Percentiles rank a stretch among this genome's conserved stretches.
Evolutionary conservation across 805 yeast genomes (phyloP).

Genomic region (Candida dendrica): DNA sequence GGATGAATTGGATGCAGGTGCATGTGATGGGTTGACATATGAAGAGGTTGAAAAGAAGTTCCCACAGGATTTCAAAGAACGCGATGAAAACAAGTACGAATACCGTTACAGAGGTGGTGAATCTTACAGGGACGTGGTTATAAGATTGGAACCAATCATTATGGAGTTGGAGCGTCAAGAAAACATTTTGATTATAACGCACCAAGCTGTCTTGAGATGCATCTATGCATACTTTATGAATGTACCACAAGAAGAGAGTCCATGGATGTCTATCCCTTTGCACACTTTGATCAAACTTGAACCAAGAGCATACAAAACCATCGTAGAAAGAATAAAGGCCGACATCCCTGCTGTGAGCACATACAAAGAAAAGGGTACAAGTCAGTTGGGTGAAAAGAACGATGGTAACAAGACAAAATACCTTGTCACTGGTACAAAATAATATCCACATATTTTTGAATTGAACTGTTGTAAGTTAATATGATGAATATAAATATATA

Average conservation of each 20-base stretch:
- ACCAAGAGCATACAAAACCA: conserved; percentile 89
- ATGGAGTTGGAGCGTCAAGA: conserved; percentile 98
- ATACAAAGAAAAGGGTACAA: conserved; percentile 89
- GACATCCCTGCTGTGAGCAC: conserved; percentile 97
- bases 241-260: conserved; percentile 93
- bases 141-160: conserved; percentile 91
- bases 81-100: conserved; percentile 94
- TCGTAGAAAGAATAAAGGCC: conserved; percentile 86
- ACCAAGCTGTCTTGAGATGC: conserved; percentile 95
- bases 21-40: conserved; percentile 94
- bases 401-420: conserved; percentile 17
- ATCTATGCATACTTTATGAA: conserved; percentile 97
- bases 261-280: conserved; percentile 98
- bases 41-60: conserved; percentile 79
- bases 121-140: conserved; percentile 90
- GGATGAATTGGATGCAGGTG: conserved; percentile 96
- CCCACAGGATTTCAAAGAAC: conserved; percentile 92
- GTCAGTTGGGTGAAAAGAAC: conserved; percentile 33
- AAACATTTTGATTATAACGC: conserved; percentile 90
- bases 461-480: neutral
- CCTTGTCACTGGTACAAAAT: conserved; percentile 20
- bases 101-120: conserved; percentile 97
- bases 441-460: no score
- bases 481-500: no score
- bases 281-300: conserved; percentile 92